These are phyloP conservation scores for Yamadazyma membranifaciens DNA, from an alignment of 1,139 yeast genomes.

Conservation along the genomic window DNA sequence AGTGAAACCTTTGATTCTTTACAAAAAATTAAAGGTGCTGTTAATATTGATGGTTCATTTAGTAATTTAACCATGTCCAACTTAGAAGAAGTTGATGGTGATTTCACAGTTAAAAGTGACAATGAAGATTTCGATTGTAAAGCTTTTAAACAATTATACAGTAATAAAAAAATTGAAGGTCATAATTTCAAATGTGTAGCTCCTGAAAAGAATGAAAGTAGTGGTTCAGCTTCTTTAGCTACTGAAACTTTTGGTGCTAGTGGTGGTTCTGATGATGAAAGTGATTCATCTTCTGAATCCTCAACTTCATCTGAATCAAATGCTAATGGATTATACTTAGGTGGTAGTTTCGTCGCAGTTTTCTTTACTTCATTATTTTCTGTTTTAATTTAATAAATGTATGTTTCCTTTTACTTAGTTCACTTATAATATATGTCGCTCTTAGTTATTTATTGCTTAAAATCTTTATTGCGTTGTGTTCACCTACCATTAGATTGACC, in stretches of 20 bases:
- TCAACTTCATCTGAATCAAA: conserved; percentile 2
- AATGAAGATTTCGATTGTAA: conserved; percentile 40
- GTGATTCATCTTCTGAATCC: conserved; percentile 8
- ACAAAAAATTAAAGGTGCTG: conserved; percentile 42
- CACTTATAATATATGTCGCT: no score
- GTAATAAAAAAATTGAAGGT: conserved; percentile 38
- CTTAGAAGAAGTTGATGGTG: conserved; percentile 44
- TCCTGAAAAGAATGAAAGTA: conserved; percentile 24
- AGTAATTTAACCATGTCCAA: conserved; percentile 38
- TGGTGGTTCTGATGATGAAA: conserved; percentile 8
- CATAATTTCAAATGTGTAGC: conserved; percentile 47
- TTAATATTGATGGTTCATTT: conserved; percentile 38
- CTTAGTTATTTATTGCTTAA: no score
- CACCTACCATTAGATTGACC: no score
- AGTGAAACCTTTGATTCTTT: conserved; percentile 30
- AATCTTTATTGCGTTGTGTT: no score
- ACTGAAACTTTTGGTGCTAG: conserved; percentile 18
- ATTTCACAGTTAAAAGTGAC: conserved; percentile 37
- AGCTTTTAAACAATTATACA: conserved; percentile 32
- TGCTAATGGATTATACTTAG: conserved; percentile 9
- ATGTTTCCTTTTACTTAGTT: no score
- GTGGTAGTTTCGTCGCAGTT: conserved; percentile 14
- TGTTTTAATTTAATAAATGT: conserved; percentile 7
- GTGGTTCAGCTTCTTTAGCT: conserved; percentile 15
- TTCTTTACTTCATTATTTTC: conserved; percentile 8